Conservation (phyloP, 2,329 filamentous ascomycete genomes). For the Blastomyces gilchristii region DNA sequence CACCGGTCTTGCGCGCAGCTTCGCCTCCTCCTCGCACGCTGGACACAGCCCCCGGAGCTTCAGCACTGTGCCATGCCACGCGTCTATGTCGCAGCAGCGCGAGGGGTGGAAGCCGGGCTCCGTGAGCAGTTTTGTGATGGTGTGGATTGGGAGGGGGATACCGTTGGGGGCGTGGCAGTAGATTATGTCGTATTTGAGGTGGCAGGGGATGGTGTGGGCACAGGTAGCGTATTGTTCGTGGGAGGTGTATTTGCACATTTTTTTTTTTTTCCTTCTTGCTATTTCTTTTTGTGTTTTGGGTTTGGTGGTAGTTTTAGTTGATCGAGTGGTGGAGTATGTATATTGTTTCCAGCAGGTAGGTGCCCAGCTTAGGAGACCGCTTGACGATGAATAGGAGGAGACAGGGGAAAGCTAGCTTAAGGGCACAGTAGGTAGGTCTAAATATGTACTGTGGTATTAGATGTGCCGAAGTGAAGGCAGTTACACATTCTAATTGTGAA, state of each 20-base stretch:
- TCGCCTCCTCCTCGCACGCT: constrained; percentile 7
- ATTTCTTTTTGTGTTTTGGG: too few species aligned
- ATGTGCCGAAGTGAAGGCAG: not conserved
- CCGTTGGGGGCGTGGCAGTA: constrained; percentile 16
- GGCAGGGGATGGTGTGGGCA: constrained; percentile 10
- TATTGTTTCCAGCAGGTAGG: not conserved
- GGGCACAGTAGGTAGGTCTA: too few species aligned
- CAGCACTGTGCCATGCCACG: constrained; percentile 7
- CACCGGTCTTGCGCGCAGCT: not conserved
- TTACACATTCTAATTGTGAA: not conserved
- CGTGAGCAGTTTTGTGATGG: not conserved
- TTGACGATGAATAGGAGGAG: not conserved
- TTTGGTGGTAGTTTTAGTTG: not conserved
- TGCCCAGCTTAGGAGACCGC: too few species aligned
- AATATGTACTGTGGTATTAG: too few species aligned
- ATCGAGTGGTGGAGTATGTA: not conserved
- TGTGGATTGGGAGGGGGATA: constrained; percentile 11
- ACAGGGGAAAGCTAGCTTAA: not conserved
- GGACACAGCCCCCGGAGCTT: constrained; percentile 7
- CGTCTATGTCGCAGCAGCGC: constrained; percentile 13
- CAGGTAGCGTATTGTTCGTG: constrained; percentile 12
- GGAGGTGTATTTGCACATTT: constrained; percentile 14
- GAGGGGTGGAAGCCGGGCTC: constrained; percentile 2
- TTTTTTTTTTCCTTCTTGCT: not conserved
- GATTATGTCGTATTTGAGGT: constrained; percentile 12